Evolutionary conservation across 2,329 filamentous ascomycete species (phyloP), one percentile per base, ranked within the genome.

Genomic region (Madurella mycetomatis): DNA sequence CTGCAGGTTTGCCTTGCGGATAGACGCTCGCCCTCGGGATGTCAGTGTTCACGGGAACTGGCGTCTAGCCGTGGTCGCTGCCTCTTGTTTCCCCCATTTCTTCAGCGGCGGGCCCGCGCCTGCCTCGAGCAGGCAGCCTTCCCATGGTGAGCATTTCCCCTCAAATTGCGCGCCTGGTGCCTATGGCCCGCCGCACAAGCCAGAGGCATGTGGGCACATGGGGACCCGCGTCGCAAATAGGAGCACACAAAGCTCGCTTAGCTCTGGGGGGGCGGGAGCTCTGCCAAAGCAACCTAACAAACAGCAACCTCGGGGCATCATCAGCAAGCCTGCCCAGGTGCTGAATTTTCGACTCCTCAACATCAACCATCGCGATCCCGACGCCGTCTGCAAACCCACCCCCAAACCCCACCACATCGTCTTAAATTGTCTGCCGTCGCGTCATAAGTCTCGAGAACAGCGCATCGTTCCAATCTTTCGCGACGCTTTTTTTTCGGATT

Each of bases 281-380:
- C 39, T 42, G 47, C 50, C 50, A 46, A 49, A 52, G 46, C 53
- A 55, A 52, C 55, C 56, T 56, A 60, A 58, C 59, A 59, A 25
- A 59, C 51, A 51, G 53, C 31, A 51, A 56, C 47, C 41, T 49
- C 30, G 52, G 51, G 40, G 53, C 51, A 59, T 58, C 60, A 62
- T 57, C 57, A 59, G 54, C 60, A 55, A 58, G 58, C 62, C 41
- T 15, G n/a, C 42, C 45, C 51, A 13, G 41, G 19, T 62, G 60
- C 55, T 54, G 62, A 67, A 63, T 65, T 67, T 67, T 67, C 59
- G 62, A 63, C 60, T 61, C 53, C 55, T 61, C 65, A 65, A 62
- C 64, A 65, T 56, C 61, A 60, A 60, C 56, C 55, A 54, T 52
- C 56, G 54, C 60, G 58, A 59, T 50, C 40, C 45, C 39, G 55